These are phyloP conservation scores for Tricholomella constricta DNA, from an alignment of 768 basidiomycete genomes.

Conservation along the genomic window DNA sequence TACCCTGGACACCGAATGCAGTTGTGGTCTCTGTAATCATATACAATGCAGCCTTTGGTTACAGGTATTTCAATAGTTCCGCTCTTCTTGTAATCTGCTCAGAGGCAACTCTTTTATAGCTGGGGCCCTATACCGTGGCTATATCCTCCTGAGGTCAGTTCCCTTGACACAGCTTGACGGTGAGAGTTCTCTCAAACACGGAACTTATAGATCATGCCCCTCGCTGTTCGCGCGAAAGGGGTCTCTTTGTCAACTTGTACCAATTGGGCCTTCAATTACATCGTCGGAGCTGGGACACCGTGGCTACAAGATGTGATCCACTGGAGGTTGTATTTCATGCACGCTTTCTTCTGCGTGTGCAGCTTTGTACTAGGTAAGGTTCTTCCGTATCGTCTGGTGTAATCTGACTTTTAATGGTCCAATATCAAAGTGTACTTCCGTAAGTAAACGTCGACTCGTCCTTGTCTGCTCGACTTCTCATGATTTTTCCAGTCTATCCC, in stretches of 20 bases:
- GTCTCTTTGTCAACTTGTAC: conserved; percentile 95
- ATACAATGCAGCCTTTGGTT: conserved; percentile 93
- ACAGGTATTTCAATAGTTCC: conserved; percentile 47
- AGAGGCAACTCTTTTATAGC: conserved; percentile 37
- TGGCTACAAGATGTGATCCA: conserved; percentile 85
- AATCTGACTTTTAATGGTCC: not conserved
- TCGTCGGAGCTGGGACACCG: conserved; percentile 88
- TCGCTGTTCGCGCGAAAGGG: conserved; percentile 87
- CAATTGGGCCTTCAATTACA: conserved; percentile 83
- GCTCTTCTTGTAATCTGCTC: too few relatives aligned
- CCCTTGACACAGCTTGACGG: not conserved
- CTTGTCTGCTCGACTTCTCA: conserved; percentile 5
- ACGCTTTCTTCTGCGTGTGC: conserved; percentile 89
- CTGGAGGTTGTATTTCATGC: conserved; percentile 95
- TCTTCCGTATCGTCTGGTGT: not conserved
- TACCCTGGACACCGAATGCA: conserved; percentile 81
- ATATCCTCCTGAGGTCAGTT: conserved; percentile 75
- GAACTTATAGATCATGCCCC: conserved; percentile 73
- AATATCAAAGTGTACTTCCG: conserved; percentile 68
- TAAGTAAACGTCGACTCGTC: conserved; percentile 37
- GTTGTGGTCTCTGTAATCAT: conserved; percentile 88
- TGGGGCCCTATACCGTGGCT: conserved; percentile 92
- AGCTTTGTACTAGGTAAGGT: conserved; percentile 74
- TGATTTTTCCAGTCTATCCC: conserved; percentile 62
- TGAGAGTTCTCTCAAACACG: not conserved